These are phyloP conservation scores for Citrus maxima DNA, from an alignment of 345 rosid species.

Conservation along the genomic window DNA sequence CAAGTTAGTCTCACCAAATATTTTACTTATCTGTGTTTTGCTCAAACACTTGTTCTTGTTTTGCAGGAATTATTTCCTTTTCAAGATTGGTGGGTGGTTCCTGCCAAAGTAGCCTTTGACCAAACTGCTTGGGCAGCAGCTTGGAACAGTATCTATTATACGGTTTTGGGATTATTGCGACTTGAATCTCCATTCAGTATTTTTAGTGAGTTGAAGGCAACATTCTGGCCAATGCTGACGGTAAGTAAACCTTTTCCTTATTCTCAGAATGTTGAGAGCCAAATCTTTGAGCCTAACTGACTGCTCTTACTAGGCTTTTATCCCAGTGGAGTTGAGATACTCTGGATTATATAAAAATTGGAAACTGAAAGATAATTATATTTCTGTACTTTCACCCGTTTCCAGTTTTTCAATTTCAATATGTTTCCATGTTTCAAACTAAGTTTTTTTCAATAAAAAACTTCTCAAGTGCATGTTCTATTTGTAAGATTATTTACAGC, in stretches of 20 bases:
- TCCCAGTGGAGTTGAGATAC: neutral
- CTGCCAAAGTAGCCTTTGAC: conserved; percentile 80
- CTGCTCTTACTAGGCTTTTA: neutral
- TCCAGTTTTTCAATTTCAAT: neutral
- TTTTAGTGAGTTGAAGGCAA: conserved; percentile 65
- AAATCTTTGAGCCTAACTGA: conserved; percentile 1
- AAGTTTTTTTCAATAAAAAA: neutral
- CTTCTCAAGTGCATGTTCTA: neutral
- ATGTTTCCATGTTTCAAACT: neutral
- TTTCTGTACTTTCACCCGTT: neutral
- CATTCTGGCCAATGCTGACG: conserved; percentile 84
- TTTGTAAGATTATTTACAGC: neutral
- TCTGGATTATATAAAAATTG: neutral
- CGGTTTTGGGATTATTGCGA: conserved; percentile 68
- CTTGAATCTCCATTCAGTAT: conserved; percentile 71
- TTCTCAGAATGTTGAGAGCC: neutral
- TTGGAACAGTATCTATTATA: conserved; percentile 90
- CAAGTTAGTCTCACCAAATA: neutral
- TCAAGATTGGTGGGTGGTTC: conserved; percentile 98
- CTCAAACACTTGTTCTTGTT: neutral
- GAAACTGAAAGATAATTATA: neutral
- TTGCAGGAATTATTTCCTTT: conserved; percentile 74
- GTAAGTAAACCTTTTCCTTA: conserved; percentile 39
- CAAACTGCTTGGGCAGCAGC: conserved; percentile 91
- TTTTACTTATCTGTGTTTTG: neutral